These are phyloP conservation scores for Sugiyamaella mastotermitis DNA, from an alignment of 805 yeast genomes.

Conservation along the genomic window DNA sequence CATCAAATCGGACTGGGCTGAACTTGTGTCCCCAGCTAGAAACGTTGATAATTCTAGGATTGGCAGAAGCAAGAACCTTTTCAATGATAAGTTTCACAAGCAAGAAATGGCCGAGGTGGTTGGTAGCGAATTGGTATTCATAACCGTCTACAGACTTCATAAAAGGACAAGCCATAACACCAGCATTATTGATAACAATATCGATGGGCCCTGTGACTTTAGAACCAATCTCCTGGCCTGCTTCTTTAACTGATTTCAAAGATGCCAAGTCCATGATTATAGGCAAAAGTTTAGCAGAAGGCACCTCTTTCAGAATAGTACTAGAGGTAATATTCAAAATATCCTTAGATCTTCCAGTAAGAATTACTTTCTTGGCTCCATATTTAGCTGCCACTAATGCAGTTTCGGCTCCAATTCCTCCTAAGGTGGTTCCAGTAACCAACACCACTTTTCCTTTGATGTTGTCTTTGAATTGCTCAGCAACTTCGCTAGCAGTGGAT, in stretches of 20 bases:
- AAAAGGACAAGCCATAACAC: constrained; percentile 70
- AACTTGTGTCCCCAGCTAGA: constrained; percentile 4
- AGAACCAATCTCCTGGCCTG: constrained; percentile 12
- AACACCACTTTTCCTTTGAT: constrained; percentile 13
- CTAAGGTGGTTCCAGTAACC: constrained; percentile 14
- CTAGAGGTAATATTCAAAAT: constrained; percentile 8
- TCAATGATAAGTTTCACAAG: constrained; percentile 40
- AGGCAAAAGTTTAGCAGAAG: constrained; percentile 7
- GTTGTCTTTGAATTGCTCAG: constrained; percentile 3
- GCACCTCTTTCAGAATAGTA: constrained; percentile 9
- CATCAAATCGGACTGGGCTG: constrained; percentile 6
- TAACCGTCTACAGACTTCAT: constrained; percentile 58
- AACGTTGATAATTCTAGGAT: constrained; percentile 8
- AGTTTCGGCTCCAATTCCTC: constrained; percentile 16
- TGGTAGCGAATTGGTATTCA: constrained; percentile 75
- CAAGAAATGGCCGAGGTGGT: constrained; percentile 68
- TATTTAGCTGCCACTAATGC: constrained; percentile 9
- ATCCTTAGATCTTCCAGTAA: constrained; percentile 8
- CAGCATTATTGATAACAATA: constrained; percentile 70
- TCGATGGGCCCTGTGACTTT: constrained; percentile 36
- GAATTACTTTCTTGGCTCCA: constrained; percentile 9
- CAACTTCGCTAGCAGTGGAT: constrained; percentile 10
- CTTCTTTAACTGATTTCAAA: constrained; percentile 11
- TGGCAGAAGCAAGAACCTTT: constrained; percentile 5
- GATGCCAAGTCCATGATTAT: constrained; percentile 14